These are phyloP conservation scores for Coemansia sp. DNA, from an alignment of 192 early-diverging fungal species.

Conservation along the genomic window DNA sequence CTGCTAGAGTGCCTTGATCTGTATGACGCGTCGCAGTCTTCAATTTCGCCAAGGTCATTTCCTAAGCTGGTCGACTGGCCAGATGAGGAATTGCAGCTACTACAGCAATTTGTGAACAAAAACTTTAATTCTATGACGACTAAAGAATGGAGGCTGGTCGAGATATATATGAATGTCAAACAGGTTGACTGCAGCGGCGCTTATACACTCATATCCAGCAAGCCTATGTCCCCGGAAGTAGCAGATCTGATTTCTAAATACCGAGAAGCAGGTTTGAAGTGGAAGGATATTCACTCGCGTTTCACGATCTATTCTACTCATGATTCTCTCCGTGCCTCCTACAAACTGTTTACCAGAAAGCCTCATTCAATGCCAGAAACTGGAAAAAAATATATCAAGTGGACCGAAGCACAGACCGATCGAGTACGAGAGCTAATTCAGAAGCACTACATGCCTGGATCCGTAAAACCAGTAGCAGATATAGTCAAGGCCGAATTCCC, in stretches of 20 bases:
- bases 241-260: neutral
- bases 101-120: neutral
- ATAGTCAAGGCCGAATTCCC: neutral
- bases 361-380: no score
- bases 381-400: neutral
- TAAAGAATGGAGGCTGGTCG: neutral
- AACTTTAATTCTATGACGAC: neutral
- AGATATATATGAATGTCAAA: neutral
- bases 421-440: neutral
- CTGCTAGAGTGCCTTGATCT: neutral
- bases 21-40: neutral
- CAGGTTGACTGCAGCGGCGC: neutral
- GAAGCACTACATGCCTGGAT: neutral
- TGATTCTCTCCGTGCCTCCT: no score
- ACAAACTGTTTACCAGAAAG: no score
- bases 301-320: neutral
- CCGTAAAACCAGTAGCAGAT: no score
- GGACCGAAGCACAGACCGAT: neutral
- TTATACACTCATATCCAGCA: neutral
- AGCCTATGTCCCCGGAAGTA: neutral
- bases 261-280: neutral
- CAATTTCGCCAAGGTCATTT: neutral
- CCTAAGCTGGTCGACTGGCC: neutral
- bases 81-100: neutral
- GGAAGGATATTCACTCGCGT: neutral